Base-by-base conservation (phyloP, 1,284 basidiomycete genomes). In the Naganishia sp. region DNA sequence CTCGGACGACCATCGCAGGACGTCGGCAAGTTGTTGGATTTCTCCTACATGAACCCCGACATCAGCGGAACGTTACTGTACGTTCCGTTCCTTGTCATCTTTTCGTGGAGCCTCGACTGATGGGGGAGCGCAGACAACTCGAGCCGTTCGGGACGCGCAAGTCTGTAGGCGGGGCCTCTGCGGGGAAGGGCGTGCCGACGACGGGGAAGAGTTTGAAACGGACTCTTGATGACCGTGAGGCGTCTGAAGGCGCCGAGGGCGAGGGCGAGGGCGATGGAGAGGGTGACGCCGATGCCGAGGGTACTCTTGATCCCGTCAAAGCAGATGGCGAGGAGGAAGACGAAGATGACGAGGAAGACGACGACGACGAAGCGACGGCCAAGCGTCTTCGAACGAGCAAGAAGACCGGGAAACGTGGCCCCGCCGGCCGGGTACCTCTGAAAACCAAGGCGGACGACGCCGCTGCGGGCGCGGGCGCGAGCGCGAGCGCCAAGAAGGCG, bases 21-120 rank as follows among this genome's bases (percentile, higher is more conserved):
- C 76, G 83, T 84, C 55, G 85, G 85, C 56, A 85, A 86, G 73
- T 81, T 95, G 31, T 82, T 89, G 15, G 88, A 92, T 78, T 89
- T 96, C 76, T 83, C 85, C 69, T 88, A 92, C 78, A 80, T 82
- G 45, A 85, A 92, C 78, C 83, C 85, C 47, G 85, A 90, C 75
- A 85, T 90, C 69, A 23, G 73, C 71, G 45, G 68, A 23, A 66
- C 68, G 53, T 41, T 63, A 45, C 35, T 64, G 65, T 58, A 60
- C 57, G 55, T 42, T 25, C 13, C 18, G 46, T n/a, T n/a, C 42
- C 10, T 67, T 63, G 11, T 68, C 68, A 25, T 25, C 7, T 23
- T n/a, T n/a, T n/a, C n/a, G n/a, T n/a, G n/a, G n/a, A n/a, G n/a
- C n/a, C n/a, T n/a, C n/a, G n/a, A n/a, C n/a, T n/a, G n/a, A n/a